Evolutionary conservation across 1,284 basidiomycete genomes (phyloP).

Genomic region (Fomitopsis betulina): DNA sequence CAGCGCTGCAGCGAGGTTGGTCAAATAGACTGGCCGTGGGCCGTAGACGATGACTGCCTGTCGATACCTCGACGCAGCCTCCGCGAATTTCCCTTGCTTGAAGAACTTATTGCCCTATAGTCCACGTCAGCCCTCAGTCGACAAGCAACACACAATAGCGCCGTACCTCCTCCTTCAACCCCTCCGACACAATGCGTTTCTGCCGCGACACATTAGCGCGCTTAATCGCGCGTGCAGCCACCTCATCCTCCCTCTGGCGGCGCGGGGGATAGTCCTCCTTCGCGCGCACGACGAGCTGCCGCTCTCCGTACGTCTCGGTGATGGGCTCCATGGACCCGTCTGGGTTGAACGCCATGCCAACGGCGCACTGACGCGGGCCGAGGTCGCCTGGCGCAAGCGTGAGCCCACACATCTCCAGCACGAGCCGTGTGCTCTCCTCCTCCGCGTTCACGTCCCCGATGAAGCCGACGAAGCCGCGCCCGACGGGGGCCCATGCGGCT

Average conservation of each 20-base stretch:
- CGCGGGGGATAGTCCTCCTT: background rate
- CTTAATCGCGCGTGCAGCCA: conserved; percentile 6
- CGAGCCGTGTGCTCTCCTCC: conserved; percentile 12
- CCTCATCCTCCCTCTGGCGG: conserved; percentile 11
- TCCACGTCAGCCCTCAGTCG: background rate
- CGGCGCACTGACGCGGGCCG: conserved; percentile 3
- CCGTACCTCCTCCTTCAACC: conserved; percentile 7
- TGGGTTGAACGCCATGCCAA: background rate
- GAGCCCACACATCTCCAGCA: conserved; percentile 19
- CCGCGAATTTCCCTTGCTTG: conserved; percentile 11
- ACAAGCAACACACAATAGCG: background rate
- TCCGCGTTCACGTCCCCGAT: conserved; percentile 16
- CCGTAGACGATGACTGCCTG: conserved; percentile 18
- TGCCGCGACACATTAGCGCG: conserved; percentile 4
- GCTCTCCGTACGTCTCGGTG: conserved; percentile 5
- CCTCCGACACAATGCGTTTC: conserved; percentile 5
- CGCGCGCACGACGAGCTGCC: background rate
- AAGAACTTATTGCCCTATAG: conserved; percentile 26
- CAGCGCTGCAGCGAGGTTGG: conserved; percentile 37
- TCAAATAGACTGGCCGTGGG: conserved; percentile 29
- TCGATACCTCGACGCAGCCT: conserved; percentile 22
- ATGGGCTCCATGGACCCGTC: background rate
- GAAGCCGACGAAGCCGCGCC: conserved; percentile 15
- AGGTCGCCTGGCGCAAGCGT: conserved; percentile 13
- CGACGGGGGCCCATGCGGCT: conserved; percentile 13